phyloP scores from a whole-genome alignment of 169 alveolate genomes.

The Babesia sp. region DNA sequence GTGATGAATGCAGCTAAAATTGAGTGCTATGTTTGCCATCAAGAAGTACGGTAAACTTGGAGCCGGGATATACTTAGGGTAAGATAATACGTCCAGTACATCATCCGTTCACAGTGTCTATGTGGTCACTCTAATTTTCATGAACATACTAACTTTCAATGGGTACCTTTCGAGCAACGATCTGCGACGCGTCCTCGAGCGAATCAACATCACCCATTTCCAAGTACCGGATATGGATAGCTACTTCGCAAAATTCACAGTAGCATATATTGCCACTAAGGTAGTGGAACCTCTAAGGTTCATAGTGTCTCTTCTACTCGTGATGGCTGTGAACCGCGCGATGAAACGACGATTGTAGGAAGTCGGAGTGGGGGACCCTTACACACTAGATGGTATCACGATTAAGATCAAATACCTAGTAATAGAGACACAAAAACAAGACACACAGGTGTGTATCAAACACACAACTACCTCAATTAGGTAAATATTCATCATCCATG shows the following conservation, averaged over 20 bases:
- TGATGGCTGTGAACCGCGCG: constrained; percentile 22
- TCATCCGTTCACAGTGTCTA: constrained; percentile 34
- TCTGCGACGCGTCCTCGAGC: constrained; percentile 31
- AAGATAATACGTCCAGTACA: not conserved
- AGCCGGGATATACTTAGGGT: constrained; percentile 59
- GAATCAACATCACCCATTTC: constrained; percentile 39
- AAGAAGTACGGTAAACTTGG: constrained; percentile 68
- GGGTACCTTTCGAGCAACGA: constrained; percentile 51
- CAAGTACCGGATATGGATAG: constrained; percentile 67
- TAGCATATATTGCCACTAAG: constrained; percentile 65
- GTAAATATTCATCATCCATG: too few relatives aligned
- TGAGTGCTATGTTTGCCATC: constrained; percentile 52
- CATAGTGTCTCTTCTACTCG: constrained; percentile 49
- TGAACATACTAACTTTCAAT: constrained; percentile 45
- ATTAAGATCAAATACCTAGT: too few relatives aligned
- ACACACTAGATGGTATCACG: too few relatives aligned
- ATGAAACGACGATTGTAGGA: not conserved
- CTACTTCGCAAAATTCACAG: constrained; percentile 59
- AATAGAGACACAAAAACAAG: too few relatives aligned
- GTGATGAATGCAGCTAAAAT: constrained; percentile 22
- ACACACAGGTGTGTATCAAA: too few relatives aligned
- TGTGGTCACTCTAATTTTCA: constrained; percentile 41
- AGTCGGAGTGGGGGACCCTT: constrained; percentile 6
- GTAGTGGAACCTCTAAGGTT: constrained; percentile 63
- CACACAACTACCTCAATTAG: too few relatives aligned